phyloP scores from a whole-genome alignment of 306 rosid genomes.

The Crataegus laevigata region DNA sequence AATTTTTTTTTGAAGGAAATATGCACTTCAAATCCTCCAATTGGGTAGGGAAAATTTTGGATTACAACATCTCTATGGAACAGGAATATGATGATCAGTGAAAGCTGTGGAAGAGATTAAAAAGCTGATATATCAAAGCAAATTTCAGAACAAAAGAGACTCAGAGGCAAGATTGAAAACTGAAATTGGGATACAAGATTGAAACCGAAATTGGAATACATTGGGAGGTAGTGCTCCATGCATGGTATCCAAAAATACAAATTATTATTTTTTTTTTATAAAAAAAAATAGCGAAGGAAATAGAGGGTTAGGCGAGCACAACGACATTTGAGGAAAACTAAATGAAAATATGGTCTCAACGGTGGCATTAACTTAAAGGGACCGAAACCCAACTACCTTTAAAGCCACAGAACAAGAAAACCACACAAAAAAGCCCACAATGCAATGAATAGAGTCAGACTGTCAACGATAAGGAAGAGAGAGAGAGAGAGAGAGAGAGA shows the following conservation, averaged over 20 bases:
- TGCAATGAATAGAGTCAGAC: slow-evolving; percentile 27
- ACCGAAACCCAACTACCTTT: slow-evolving; percentile 10
- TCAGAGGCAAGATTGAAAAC: background rate
- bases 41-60: background rate
- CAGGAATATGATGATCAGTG: background rate
- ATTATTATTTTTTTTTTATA: too few species aligned
- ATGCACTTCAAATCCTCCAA: background rate
- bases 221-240: background rate
- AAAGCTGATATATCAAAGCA: background rate
- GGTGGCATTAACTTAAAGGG: slow-evolving; percentile 20
- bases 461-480: slow-evolving; percentile 22
- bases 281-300: background rate
- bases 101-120: background rate
- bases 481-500: slow-evolving; percentile 19
- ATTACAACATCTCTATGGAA: background rate
- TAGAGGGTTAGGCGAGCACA: too few species aligned
- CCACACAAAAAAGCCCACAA: slow-evolving; percentile 29
- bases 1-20: background rate
- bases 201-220: background rate
- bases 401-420: background rate
- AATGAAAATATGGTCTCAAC: slow-evolving; percentile 19
- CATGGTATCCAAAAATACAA: slow-evolving; percentile 10
- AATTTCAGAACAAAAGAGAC: background rate
- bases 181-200: background rate
- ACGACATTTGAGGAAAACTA: background rate